These are phyloP conservation scores for Epichloe sibirici DNA, from an alignment of 2,329 filamentous ascomycete species.

Conservation along the genomic window DNA sequence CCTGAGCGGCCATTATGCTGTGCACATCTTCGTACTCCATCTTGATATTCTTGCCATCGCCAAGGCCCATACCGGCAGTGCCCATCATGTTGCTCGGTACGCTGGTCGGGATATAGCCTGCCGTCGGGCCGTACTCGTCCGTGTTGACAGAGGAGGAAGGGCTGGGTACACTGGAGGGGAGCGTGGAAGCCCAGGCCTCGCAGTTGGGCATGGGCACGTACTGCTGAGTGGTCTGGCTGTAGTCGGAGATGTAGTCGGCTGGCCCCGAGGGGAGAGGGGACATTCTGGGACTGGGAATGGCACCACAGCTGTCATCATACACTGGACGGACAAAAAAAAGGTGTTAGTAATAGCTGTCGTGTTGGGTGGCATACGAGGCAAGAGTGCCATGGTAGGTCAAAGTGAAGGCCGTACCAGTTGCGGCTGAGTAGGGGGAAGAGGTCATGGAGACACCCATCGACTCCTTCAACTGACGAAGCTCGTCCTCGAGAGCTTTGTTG, in stretches of 20 bases:
- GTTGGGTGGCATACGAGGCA: slow-evolving; percentile 1
- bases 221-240: slow-evolving; percentile 20
- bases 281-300: slow-evolving; percentile 31
- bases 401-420: slow-evolving; percentile 24
- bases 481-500: slow-evolving; percentile 42
- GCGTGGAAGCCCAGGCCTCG: slow-evolving; percentile 33
- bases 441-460: slow-evolving; percentile 30
- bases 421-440: slow-evolving; percentile 28
- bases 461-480: slow-evolving; percentile 34
- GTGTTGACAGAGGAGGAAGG: slow-evolving; percentile 35
- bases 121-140: slow-evolving; percentile 31
- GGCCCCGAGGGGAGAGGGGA: slow-evolving; percentile 29
- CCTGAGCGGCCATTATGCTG: slow-evolving; percentile 8
- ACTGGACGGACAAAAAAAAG: slow-evolving; percentile 16
- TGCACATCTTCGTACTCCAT: slow-evolving; percentile 28
- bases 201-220: slow-evolving; percentile 28
- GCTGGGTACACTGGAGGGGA: slow-evolving; percentile 38
- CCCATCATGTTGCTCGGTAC: slow-evolving; percentile 31
- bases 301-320: slow-evolving; percentile 27
- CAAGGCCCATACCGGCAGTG: slow-evolving; percentile 10
- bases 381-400: slow-evolving; percentile 1
- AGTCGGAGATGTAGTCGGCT: slow-evolving; percentile 33
- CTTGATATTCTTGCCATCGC: slow-evolving; percentile 24
- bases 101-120: slow-evolving; percentile 36
- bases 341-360: slow-evolving; percentile 10